These are phyloP conservation scores for Calendula officinalis DNA, from an alignment of 129 eudicot species.

Conservation along the genomic window DNA sequence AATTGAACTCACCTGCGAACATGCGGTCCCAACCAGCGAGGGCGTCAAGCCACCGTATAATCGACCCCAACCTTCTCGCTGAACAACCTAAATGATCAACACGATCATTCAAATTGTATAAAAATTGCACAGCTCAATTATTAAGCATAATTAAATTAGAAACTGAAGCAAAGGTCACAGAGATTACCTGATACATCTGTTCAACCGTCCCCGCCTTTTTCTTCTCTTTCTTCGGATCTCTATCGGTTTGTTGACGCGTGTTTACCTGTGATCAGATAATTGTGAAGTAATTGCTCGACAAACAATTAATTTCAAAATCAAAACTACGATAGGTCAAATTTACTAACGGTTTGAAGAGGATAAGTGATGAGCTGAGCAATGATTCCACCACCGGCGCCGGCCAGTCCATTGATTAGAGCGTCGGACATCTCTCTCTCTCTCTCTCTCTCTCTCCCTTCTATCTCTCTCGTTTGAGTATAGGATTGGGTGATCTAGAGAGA, in stretches of 20 bases:
- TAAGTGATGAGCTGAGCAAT: constrained; percentile 98
- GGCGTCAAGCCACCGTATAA: constrained; percentile 79
- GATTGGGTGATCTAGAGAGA: constrained; percentile 40
- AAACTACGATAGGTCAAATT: background rate
- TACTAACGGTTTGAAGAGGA: constrained; percentile 81
- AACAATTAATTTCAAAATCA: background rate
- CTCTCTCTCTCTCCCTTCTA: background rate
- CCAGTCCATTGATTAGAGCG: constrained; percentile 87
- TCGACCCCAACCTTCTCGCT: constrained; percentile 89
- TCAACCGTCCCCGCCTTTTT: constrained; percentile 56
- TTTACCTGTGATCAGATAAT: constrained; percentile 51
- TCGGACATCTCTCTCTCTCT: constrained; percentile 62
- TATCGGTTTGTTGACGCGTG: constrained; percentile 94
- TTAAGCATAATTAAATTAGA: constrained; percentile 2
- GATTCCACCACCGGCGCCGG: constrained; percentile 99
- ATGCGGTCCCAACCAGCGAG: constrained; percentile 87
- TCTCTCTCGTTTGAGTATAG: background rate
- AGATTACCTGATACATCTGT: constrained; percentile 68
- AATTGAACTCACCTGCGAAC: constrained; percentile 72
- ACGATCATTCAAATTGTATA: background rate
- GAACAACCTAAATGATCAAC: constrained; percentile 59
- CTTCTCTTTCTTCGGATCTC: constrained; percentile 65
- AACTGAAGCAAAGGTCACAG: background rate
- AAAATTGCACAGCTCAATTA: background rate
- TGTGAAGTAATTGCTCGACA: background rate